A percentile compares a stretch with the other conserved stretches of the same genome.
These are phyloP conservation scores for Lipomyces spencermartinsiae DNA, from an alignment of 805 yeast species.

Conservation along the genomic window DNA sequence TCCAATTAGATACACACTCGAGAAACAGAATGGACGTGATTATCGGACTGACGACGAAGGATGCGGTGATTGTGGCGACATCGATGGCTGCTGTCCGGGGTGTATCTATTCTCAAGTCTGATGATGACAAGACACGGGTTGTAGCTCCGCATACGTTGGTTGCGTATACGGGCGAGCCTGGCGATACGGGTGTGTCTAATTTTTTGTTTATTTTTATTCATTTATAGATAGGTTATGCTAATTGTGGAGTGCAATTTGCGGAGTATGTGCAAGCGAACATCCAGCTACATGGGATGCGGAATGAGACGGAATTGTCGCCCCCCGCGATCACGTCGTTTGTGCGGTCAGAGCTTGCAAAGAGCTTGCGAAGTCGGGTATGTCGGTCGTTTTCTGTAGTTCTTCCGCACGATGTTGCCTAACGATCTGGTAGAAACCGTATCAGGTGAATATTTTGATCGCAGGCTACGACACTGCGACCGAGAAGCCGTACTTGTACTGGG, in stretches of 20 bases:
- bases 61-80: constrained; percentile 87
- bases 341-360: constrained; percentile 84
- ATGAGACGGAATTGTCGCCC: constrained; percentile 79
- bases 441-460: constrained; percentile 87
- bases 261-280: constrained; percentile 93
- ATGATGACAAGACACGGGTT: constrained; percentile 79
- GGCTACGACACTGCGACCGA: constrained; percentile 71
- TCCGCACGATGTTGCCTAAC: background rate
- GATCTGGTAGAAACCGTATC: constrained; percentile 73
- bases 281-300: constrained; percentile 85
- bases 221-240: background rate
- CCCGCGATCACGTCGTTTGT: constrained; percentile 87
- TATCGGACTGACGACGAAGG: constrained; percentile 82
- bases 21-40: constrained; percentile 77
- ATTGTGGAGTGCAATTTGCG: constrained; percentile 63
- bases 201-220: background rate
- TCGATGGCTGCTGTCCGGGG: constrained; percentile 94
- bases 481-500: constrained; percentile 78
- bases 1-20: background rate
- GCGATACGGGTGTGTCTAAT: constrained; percentile 69
- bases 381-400: background rate
- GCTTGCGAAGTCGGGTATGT: constrained; percentile 76
- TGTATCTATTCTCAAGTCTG: constrained; percentile 75
- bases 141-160: constrained; percentile 78
- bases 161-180: constrained; percentile 95